Conservation (phyloP, 2,329 filamentous ascomycete species). For the Pseudocercospora fijiensis region DNA sequence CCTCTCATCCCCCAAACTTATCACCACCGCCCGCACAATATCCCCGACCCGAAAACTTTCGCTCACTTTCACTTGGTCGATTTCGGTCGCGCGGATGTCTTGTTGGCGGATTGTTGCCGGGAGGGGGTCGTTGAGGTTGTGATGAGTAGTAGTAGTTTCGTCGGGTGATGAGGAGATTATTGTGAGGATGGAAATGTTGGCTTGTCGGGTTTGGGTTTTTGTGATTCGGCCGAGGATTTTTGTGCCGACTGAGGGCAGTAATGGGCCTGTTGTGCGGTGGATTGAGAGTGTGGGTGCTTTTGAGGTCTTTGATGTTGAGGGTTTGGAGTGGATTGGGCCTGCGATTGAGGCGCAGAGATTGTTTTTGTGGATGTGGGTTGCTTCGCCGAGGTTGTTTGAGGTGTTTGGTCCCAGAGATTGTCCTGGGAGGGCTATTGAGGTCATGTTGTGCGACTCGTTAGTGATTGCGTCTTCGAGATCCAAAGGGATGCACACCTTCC, state of each 20-base stretch:
- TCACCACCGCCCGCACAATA: constrained; percentile 81
- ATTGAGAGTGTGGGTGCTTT: constrained; percentile 43
- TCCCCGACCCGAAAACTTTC: constrained; percentile 92
- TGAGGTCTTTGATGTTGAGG: constrained; percentile 64
- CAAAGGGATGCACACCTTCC: too few relatives aligned
- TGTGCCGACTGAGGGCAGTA: constrained; percentile 81
- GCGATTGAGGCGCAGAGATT: constrained; percentile 64
- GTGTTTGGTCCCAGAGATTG: constrained; percentile 69
- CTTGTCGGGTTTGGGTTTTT: constrained; percentile 80
- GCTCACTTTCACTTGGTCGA: constrained; percentile 87
- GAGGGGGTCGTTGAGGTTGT: constrained; percentile 33
- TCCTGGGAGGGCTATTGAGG: constrained; percentile 69
- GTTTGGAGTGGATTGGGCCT: constrained; percentile 70
- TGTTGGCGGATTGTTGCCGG: constrained; percentile 53
- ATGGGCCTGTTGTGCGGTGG: constrained; percentile 58
- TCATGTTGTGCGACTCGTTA: constrained; percentile 7
- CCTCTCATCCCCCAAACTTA: constrained; percentile 82
- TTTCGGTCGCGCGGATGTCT: constrained; percentile 92
- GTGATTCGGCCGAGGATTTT: constrained; percentile 82
- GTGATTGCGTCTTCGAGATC: not conserved
- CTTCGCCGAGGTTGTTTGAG: constrained; percentile 71
- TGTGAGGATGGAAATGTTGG: constrained; percentile 80
- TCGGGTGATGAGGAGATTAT: constrained; percentile 65
- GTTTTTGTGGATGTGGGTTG: constrained; percentile 76
- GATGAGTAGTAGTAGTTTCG: constrained; percentile 21